Percentiles rank a stretch among this genome's conserved stretches.
Conservation (phyloP, 768 basidiomycete genomes). For the Auriculariales sp. region DNA sequence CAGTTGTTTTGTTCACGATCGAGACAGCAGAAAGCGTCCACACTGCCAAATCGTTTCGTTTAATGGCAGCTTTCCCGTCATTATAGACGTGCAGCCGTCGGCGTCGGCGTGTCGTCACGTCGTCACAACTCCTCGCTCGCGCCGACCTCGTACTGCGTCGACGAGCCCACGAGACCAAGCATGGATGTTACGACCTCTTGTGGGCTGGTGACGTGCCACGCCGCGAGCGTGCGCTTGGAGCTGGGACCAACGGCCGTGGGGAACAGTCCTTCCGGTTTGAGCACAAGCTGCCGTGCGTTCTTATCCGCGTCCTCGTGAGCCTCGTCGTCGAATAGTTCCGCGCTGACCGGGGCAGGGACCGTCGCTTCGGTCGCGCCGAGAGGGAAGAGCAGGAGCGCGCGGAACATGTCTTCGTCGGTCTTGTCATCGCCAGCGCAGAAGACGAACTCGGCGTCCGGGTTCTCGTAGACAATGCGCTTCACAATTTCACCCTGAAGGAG, state of each 20-base stretch:
- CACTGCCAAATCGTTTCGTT: too few species aligned
- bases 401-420: slow-evolving; percentile 99
- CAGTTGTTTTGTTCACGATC: too few species aligned
- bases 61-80: slow-evolving; percentile 7
- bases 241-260: slow-evolving; percentile 88
- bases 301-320: slow-evolving; percentile 9
- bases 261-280: slow-evolving; percentile 63
- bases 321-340: slow-evolving; percentile 9
- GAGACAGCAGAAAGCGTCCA: too few species aligned
- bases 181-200: slow-evolving; percentile 76
- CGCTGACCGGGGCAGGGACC: slow-evolving; percentile 7
- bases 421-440: slow-evolving; percentile 99
- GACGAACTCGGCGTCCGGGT: slow-evolving; percentile 89
- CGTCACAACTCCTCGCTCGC: too few species aligned
- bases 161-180: slow-evolving; percentile 44
- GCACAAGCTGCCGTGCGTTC: slow-evolving; percentile 38
- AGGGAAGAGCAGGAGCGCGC: slow-evolving; percentile 57
- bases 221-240: slow-evolving; percentile 77
- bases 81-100: too few species aligned
- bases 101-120: too few species aligned
- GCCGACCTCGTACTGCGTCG: too few species aligned
- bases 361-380: slow-evolving; percentile 13
- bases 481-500: slow-evolving; percentile 73
- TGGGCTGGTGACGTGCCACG: slow-evolving; percentile 85
- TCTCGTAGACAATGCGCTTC: slow-evolving; percentile 80